phyloP scores from a whole-genome alignment of 2,329 filamentous ascomycete genomes.

The Hypoxylon sp. region DNA sequence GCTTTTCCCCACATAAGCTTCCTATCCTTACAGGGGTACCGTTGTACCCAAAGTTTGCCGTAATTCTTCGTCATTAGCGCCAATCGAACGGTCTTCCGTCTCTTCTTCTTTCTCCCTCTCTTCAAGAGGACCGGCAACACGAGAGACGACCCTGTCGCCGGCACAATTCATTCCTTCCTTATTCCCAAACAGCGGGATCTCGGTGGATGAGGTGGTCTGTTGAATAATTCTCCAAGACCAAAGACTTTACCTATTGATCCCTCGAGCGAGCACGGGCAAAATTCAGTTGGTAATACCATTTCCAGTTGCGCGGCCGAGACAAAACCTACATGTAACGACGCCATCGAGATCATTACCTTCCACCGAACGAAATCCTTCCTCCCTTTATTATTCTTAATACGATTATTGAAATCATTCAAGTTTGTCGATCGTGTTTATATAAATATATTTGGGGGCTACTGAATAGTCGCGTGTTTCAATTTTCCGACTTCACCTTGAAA shows the following conservation, averaged over 20 bases:
- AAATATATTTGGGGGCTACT: slow-evolving; percentile 1
- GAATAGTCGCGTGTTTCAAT: background rate
- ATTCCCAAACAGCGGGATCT: slow-evolving; percentile 1
- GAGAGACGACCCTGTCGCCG: slow-evolving; percentile 3
- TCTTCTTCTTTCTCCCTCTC: slow-evolving; percentile 5
- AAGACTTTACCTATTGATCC: slow-evolving; percentile 4
- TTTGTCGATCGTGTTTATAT: background rate
- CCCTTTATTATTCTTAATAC: slow-evolving; percentile 8
- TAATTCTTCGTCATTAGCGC: slow-evolving; percentile 29
- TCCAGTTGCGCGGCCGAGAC: slow-evolving; percentile 10
- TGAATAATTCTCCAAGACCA: slow-evolving; percentile 12
- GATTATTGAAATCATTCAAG: background rate
- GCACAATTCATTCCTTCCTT: slow-evolving; percentile 6
- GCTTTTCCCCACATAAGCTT: slow-evolving; percentile 27
- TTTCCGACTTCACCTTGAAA: slow-evolving; percentile 9
- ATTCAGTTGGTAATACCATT: slow-evolving; percentile 5
- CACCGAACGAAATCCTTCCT: slow-evolving; percentile 6
- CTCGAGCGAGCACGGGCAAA: no score
- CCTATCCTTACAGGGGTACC: slow-evolving; percentile 9
- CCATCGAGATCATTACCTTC: slow-evolving; percentile 12
- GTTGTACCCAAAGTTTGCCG: slow-evolving; percentile 9
- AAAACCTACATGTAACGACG: background rate
- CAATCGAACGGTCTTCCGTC: no score
- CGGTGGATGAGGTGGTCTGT: slow-evolving; percentile 23
- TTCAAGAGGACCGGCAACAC: slow-evolving; percentile 6